A percentile compares a stretch with the other conserved stretches of the same genome.
phyloP scores from a whole-genome alignment of 352 stramenopile genomes.

The Phytophthora pluvialis region DNA sequence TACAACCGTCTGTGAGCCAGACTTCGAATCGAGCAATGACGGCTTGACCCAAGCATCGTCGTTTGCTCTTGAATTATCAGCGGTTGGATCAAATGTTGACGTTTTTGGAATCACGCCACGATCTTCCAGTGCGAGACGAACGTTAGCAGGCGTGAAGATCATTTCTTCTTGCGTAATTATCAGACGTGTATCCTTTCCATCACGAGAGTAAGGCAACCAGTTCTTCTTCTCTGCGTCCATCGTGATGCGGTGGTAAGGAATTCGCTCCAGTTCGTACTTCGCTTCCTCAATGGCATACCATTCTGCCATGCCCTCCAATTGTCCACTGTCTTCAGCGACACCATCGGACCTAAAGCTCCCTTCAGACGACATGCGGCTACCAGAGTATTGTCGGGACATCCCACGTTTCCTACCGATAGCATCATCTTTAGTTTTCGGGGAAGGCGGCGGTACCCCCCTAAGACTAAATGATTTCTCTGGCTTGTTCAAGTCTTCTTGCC shows the following conservation, averaged over 20 bases:
- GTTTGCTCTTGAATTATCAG: not conserved
- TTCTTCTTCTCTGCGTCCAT: slow-evolving; percentile 60
- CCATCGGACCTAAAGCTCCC: not conserved
- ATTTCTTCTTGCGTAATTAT: slow-evolving; percentile 73
- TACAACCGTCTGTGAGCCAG: slow-evolving; percentile 17
- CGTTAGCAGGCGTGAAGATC: slow-evolving; percentile 57
- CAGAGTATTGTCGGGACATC: slow-evolving; percentile 12
- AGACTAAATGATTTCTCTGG: slow-evolving; percentile 19
- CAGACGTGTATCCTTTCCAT: slow-evolving; percentile 66
- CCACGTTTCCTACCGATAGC: not conserved
- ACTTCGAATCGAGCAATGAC: slow-evolving; percentile 10
- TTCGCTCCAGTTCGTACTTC: slow-evolving; percentile 66
- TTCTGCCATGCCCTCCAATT: slow-evolving; percentile 66
- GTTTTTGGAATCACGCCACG: slow-evolving; percentile 70
- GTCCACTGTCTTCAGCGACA: slow-evolving; percentile 45
- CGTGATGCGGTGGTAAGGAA: slow-evolving; percentile 70
- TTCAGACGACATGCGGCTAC: slow-evolving; percentile 12
- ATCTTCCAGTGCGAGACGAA: slow-evolving; percentile 67
- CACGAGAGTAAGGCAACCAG: slow-evolving; percentile 52
- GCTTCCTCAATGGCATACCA: slow-evolving; percentile 81
- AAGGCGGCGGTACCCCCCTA: slow-evolving; percentile 1
- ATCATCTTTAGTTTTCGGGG: slow-evolving; percentile 16
- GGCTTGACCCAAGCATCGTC: slow-evolving; percentile 22
- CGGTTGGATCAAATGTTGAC: slow-evolving; percentile 15
- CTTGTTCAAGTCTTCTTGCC: slow-evolving; percentile 14